Evolutionary conservation across 1,284 basidiomycete genomes (phyloP).

Genomic region (Ceratobasidium sp.): DNA sequence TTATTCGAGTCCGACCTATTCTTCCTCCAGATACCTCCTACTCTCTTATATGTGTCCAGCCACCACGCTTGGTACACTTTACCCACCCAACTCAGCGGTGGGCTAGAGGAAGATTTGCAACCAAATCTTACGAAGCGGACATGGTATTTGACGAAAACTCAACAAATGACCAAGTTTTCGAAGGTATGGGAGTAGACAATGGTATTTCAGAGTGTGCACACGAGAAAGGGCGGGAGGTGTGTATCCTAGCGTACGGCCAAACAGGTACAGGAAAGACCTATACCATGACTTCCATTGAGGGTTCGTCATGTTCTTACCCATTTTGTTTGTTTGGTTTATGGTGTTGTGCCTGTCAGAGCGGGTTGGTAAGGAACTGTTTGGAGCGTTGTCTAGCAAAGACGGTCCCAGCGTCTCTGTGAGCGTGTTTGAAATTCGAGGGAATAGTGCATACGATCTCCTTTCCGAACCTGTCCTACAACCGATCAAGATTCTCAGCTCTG

Average conservation of each 20-base stretch:
- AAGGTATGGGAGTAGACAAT: background rate
- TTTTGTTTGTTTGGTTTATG: background rate
- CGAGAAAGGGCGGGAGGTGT: background rate
- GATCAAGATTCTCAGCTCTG: background rate
- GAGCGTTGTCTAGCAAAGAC: background rate
- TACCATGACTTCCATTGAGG: background rate
- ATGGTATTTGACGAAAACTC: background rate
- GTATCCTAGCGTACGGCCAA: background rate
- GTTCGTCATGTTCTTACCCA: background rate
- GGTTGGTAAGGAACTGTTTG: background rate
- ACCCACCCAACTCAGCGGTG: background rate
- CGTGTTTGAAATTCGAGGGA: background rate
- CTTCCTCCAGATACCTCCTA: background rate
- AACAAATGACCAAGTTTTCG: background rate
- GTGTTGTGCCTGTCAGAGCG: background rate
- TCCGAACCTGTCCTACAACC: background rate
- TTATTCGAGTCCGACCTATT: background rate
- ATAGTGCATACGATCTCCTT: background rate
- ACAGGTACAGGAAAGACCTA: background rate
- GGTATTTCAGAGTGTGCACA: background rate
- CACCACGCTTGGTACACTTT: background rate
- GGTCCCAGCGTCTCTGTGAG: background rate
- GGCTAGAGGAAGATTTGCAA: background rate
- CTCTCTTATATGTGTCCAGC: background rate
- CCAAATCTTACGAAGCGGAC: background rate